Base-by-base conservation (phyloP, 306 rosid genomes). In the Styphnolobium japonicum region DNA sequence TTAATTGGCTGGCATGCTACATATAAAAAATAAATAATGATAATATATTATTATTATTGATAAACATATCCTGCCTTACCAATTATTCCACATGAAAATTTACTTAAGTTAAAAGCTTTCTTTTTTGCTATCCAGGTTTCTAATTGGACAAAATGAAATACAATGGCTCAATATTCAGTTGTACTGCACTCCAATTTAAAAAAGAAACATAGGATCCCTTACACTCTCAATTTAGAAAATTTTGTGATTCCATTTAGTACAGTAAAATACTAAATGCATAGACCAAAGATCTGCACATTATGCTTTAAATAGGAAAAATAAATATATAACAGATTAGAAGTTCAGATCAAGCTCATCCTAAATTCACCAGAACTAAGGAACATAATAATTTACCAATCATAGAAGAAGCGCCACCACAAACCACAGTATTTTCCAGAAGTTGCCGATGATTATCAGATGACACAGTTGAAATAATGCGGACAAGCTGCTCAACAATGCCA, bases 401-500 rank as follows among this genome's bases (percentile, higher is more conserved):
- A 43, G 93, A 85, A 80, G 95, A 84, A 55, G 98, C 89, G 75
- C 92, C 97, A 80, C 98, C 97, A 80, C 97, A 94, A 61, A 94
- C 89, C 65, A 94, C 97, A 1, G 98, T 92, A 63, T 94, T 94
- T 85, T 94, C 98, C 52, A 94, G 89, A 72, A 94, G 89, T 49
- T 94, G 98, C 42, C 97, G 86, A 65, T 92, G 98, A 86, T 92
- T 92, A 84, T 94, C 98, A 31, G 98, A 92, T 21, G 97, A 91
- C 42, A 94, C 95, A 16, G 89, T 87, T 84, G 97, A 89, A 86
- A 94, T 91, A 83, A 89, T 82, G 81, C 90, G 98, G 60, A 93
- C 98, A 80, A 96, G 99, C 88, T 93, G 99, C 86, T 95, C 99
- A 46, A 95, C 98, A 83, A 95, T 93, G 37, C 99, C 98, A 76